Base-by-base conservation (phyloP, 2,329 filamentous ascomycete genomes). In the Talaromyces sp. region DNA sequence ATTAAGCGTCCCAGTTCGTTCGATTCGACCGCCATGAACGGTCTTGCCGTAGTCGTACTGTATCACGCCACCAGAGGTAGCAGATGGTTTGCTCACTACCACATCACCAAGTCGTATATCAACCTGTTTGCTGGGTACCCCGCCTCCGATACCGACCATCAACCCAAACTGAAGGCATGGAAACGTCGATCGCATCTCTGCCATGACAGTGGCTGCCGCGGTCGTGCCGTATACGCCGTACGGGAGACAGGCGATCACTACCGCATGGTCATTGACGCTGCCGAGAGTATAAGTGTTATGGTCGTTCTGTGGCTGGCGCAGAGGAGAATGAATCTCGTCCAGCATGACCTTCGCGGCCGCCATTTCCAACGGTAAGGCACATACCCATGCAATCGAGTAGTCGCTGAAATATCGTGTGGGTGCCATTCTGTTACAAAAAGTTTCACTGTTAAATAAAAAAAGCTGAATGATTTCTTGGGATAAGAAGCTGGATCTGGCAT, bases 261-360 rank as follows among this genome's bases (percentile, higher is more conserved):
- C 18, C 9, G 56, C 40, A 58, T 51, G 56, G 7, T 14, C 28
- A 16, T 36, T 34, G 10, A 56, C 27, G 8, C 50, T 56, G n/a
- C 51, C 51, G 8, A 61, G 52, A 34, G 59, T 61, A n/a, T 61
- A 56, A 9, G 14, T 14, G n/a, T 51, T 58, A 42, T 51, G 40
- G 8, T 58, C 56, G 44, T 12, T 51, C 3, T 36, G 16, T 36
- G 57, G 18, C 33, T 59, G 57, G 9, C 42, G 12, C n/a, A 59
- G n/a, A 12, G 57, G 18, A 16, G 42, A 16, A 36, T 59, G 57
- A 30, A 44, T 59, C 59, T 68, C 65, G 44, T 72, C 69, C 6
- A 66, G 58, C 61, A 57, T 57, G 16, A 52, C 59, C 28, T 42
- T 57, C 3, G 59, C 59, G 14, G 59, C 53, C 16, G 59, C 59